phyloP scores from a whole-genome alignment of 352 stramenopile genomes.

The Pythium monospermum region DNA sequence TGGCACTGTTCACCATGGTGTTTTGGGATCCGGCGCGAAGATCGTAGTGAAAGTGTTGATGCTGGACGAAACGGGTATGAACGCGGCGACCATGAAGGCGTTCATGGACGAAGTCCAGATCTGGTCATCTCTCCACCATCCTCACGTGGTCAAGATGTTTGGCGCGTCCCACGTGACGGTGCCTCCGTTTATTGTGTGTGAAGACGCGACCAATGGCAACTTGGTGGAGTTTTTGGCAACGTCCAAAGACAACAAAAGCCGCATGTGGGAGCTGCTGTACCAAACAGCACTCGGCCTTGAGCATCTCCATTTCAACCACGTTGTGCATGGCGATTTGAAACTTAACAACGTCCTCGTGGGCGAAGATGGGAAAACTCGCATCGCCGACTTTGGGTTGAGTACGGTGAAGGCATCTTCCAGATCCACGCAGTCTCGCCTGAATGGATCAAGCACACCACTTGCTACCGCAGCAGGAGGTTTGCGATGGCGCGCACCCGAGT shows the following conservation, averaged over 20 bases:
- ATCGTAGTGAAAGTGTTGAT: conserved; percentile 11
- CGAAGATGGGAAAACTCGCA: neutral
- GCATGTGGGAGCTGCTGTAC: conserved; percentile 23
- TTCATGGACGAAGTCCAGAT: conserved; percentile 15
- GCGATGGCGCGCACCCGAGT: conserved; percentile 27
- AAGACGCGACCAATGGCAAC: conserved; percentile 23
- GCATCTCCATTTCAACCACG: neutral
- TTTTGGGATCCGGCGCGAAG: neutral
- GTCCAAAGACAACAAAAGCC: neutral
- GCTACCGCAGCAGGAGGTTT: neutral
- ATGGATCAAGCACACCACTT: neutral
- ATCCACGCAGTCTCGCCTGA: too few species aligned
- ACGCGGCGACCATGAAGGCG: neutral
- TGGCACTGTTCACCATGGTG: neutral
- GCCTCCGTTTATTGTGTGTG: conserved; percentile 23
- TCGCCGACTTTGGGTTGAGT: conserved; percentile 24
- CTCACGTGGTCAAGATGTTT: conserved; percentile 82
- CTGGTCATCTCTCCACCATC: conserved; percentile 87
- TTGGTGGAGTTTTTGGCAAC: conserved; percentile 19
- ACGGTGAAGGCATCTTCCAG: neutral
- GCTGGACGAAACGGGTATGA: neutral
- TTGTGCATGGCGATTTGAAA: conserved; percentile 17
- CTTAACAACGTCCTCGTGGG: conserved; percentile 15
- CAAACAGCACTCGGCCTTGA: conserved; percentile 2
- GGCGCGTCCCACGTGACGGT: conserved; percentile 20